Evolutionary conservation across 768 basidiomycete species (phyloP).

Genomic region (Trametes maxima): DNA sequence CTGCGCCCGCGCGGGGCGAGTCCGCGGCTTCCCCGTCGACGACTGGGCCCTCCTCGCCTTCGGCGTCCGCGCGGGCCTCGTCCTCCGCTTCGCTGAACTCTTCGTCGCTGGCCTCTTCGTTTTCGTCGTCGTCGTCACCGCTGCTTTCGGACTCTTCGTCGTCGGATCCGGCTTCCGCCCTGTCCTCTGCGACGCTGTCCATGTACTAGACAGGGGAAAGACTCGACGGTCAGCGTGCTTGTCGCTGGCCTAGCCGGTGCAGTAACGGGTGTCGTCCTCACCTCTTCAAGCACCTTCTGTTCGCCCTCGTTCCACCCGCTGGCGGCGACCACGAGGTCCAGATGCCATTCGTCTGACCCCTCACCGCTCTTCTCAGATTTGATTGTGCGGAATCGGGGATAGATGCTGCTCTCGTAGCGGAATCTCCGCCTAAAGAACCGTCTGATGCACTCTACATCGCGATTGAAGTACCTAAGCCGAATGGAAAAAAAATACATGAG

Average conservation of each 20-base stretch:
- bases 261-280: conserved; percentile 37
- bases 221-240: conserved; percentile 23
- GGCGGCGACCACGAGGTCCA: conserved; percentile 92
- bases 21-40: conserved; percentile 14
- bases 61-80: conserved; percentile 30
- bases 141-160: conserved; percentile 43
- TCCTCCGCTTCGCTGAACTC: conserved; percentile 32
- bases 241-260: conserved; percentile 27
- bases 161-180: conserved; percentile 34
- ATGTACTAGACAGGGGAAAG: conserved; percentile 55
- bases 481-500: not conserved
- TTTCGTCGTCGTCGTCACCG: conserved; percentile 39
- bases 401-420: conserved; percentile 87
- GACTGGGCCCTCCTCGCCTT: conserved; percentile 26
- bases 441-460: conserved; percentile 96
- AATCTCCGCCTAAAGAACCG: conserved; percentile 91
- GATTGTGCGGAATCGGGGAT: conserved; percentile 80
- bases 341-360: conserved; percentile 55
- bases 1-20: conserved; percentile 14
- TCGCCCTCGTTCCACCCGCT: conserved; percentile 91
- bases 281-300: conserved; percentile 82
- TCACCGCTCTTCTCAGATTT: conserved; percentile 42
- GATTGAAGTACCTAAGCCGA: conserved; percentile 88
- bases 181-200: conserved; percentile 42
- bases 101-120: conserved; percentile 24